Evolutionary conservation across 1,284 basidiomycete genomes (phyloP), one percentile per base, ranked within the genome.

Genomic region (Pseudozyma pruni): DNA sequence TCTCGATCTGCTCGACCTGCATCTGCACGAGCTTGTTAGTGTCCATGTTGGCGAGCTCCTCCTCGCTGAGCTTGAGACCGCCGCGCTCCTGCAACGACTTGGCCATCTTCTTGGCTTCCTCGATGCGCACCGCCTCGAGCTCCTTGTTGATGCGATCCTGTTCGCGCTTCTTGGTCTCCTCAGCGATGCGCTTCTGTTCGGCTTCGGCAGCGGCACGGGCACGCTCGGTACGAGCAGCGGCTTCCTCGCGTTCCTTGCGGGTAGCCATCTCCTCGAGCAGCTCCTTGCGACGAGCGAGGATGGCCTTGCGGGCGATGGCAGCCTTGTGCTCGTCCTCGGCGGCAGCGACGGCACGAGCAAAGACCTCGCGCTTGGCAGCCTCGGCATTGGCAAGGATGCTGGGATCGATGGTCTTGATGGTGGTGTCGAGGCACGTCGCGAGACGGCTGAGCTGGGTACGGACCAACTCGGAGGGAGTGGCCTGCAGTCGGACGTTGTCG

Each of bases 181-280:
- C 91, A 8, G 92, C 90, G 37, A 78, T 61, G 49, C 81, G 75
- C 46, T 76, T 79, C 25, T 91, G 90, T 83, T 96, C 93, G 57
- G 94, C 87, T 80, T 91, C 89, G 63, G 81, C 82, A 44, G 82
- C 59, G 64, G 78, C 27, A 62, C 84, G 68, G 13, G 85, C 87
- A 32, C 88, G 83, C 83, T 95, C 91, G 0, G 91, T 91, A 44
- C 90, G 88, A 43, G 90, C 86, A 50, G 88, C 88, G 1, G 90
- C 90, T 80, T 94, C 93, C 81, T 97, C 94, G 84, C 92, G 92
- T 85, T 95, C 93, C 83, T 91, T 91, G 73, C 92, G 87, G 17
- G 90, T 89, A 38, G 88, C 88, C 63, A 95, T 86, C 85, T 98
- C 94, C 60, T 90, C 90, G 55, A 93, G 86, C 45, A 97, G 86